These are phyloP conservation scores for Hemileccinum rubropunctum DNA, from an alignment of 768 basidiomycete genomes.

Conservation along the genomic window DNA sequence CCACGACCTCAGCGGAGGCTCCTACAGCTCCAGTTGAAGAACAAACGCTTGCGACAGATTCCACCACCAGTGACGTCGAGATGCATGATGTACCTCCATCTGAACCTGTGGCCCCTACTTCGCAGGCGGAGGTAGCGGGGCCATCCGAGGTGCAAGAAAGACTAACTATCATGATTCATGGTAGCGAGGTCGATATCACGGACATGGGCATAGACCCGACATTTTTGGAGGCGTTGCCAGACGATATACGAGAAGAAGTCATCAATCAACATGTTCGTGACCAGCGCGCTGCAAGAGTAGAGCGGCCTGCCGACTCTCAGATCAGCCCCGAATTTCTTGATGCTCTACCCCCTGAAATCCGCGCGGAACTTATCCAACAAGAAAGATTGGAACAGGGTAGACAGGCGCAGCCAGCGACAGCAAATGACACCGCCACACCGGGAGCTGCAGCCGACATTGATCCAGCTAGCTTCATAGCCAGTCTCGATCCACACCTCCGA, in stretches of 20 bases:
- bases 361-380: conserved; percentile 95
- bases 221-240: conserved; percentile 95
- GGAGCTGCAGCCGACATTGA: conserved; percentile 72
- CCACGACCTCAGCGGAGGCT: conserved; percentile 11
- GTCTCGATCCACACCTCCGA: conserved; percentile 83
- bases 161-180: conserved; percentile 88
- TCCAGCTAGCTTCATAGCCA: conserved; percentile 88
- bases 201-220: conserved; percentile 98
- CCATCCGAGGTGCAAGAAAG: conserved; percentile 51
- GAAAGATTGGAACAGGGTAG: conserved; percentile 81
- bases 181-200: conserved; percentile 93
- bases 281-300: conserved; percentile 73
- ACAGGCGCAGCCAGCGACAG: conserved; percentile 36
- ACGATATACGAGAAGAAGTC: conserved; percentile 98
- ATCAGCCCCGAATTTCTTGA: conserved; percentile 96
- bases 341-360: conserved; percentile 92
- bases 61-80: conserved; percentile 41
- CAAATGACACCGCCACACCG: conserved; percentile 27
- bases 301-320: conserved; percentile 76
- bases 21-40: conserved; percentile 10
- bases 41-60: conserved; percentile 32
- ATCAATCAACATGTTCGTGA: conserved; percentile 96
- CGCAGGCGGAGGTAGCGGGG: conserved; percentile 21
- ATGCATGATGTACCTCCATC: conserved; percentile 42
- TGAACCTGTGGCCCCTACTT: conserved; percentile 17